A percentile compares a stretch with the other conserved stretches of the same genome.
These are phyloP conservation scores for Cladobotryum protrusum DNA, from an alignment of 2,329 filamentous ascomycete genomes.

Conservation along the genomic window DNA sequence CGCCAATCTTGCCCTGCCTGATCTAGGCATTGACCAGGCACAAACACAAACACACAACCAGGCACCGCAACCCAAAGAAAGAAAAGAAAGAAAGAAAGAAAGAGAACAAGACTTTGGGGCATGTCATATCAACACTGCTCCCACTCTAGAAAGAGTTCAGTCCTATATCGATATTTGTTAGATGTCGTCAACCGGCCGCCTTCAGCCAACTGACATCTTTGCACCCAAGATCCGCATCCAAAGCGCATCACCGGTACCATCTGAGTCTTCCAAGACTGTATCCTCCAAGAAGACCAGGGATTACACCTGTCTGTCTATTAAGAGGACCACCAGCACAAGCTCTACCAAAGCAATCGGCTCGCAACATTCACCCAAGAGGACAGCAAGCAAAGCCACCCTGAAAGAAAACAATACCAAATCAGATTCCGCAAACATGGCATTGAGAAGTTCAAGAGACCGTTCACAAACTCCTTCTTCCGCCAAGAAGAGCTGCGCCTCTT, in stretches of 20 bases:
- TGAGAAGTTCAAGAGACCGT: slow-evolving; percentile 18
- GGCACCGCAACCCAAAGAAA: not conserved
- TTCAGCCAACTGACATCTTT: slow-evolving; percentile 12
- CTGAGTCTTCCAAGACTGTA: not conserved
- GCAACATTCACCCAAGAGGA: slow-evolving; percentile 10
- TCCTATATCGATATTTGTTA: slow-evolving; percentile 8
- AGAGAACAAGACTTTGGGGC: not conserved
- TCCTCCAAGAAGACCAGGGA: not conserved
- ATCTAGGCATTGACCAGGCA: not conserved
- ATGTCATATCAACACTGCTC: not conserved
- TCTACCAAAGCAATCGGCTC: not conserved
- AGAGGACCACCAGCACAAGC: not conserved
- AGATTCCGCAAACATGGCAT: slow-evolving; percentile 16
- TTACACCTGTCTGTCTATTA: not conserved
- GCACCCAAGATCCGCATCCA: slow-evolving; percentile 23
- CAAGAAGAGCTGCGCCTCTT: slow-evolving; percentile 23
- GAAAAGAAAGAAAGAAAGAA: not conserved
- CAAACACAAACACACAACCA: not conserved
- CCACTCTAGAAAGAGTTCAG: not conserved
- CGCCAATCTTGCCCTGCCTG: too few relatives aligned
- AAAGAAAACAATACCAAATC: not conserved
- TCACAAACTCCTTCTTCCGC: slow-evolving; percentile 14
- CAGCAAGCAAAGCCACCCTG: slow-evolving; percentile 5
- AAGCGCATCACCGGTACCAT: slow-evolving; percentile 21
- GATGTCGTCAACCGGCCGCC: slow-evolving; percentile 17